A percentile compares a stretch with the other conserved stretches of the same genome.
phyloP scores from a whole-genome alignment of 371 early-diverging fungal species.

The Dinochytrium kinnereticum region DNA sequence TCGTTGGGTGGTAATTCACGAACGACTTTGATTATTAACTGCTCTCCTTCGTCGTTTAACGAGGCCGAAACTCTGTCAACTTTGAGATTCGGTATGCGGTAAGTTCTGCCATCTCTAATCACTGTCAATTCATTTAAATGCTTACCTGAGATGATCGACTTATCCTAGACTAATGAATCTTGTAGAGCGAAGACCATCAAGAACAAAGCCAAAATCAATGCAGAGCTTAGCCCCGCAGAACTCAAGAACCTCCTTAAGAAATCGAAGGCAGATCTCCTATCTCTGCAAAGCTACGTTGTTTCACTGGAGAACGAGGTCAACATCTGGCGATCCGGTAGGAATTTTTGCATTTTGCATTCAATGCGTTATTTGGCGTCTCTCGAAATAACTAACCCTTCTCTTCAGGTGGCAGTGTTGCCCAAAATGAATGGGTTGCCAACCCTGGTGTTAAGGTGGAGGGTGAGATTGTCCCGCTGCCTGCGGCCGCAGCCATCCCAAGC shows the following conservation, averaged over 20 bases:
- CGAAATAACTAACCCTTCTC: not conserved
- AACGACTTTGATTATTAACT: conserved; percentile 96
- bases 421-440: conserved; percentile 71
- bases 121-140: too few relatives aligned
- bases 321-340: conserved; percentile 86
- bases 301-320: conserved; percentile 86
- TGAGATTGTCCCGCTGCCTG: conserved; percentile 11
- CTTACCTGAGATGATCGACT: too few relatives aligned
- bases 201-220: conserved; percentile 98
- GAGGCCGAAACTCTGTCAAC: conserved; percentile 95
- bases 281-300: conserved; percentile 80
- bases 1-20: conserved; percentile 97
- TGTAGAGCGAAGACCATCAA: conserved; percentile 93
- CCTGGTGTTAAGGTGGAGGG: conserved; percentile 10
- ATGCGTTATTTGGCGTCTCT: too few relatives aligned
- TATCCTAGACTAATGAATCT: too few relatives aligned
- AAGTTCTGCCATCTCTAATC: too few relatives aligned
- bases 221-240: conserved; percentile 89
- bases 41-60: conserved; percentile 95
- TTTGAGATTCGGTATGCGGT: conserved; percentile 94
- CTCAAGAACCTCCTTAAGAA: conserved; percentile 91
- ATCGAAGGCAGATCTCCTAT: conserved; percentile 77
- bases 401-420: conserved; percentile 70
- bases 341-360: too few relatives aligned
- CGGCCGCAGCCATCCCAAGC: conserved; percentile 30